phyloP scores from a whole-genome alignment of 768 basidiomycete species.

The Gautieria morchelliformis region DNA sequence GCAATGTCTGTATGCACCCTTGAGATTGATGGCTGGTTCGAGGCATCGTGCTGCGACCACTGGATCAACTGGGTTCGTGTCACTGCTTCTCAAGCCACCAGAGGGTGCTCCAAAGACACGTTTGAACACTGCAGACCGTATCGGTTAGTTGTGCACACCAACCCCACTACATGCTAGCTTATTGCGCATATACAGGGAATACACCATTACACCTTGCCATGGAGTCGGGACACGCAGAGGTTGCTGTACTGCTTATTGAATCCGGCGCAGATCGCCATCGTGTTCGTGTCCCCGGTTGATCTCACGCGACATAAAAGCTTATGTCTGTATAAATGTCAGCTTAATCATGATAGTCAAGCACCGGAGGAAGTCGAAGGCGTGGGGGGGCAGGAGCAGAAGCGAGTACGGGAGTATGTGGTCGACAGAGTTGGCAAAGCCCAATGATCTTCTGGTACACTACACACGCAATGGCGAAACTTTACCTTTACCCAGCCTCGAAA shows the following conservation, averaged over 20 bases:
- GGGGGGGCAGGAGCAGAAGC: slow-evolving; percentile 80
- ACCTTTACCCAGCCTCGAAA: too few relatives aligned
- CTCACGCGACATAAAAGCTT: background rate
- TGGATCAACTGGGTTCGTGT: slow-evolving; percentile 84
- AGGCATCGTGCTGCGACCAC: slow-evolving; percentile 96
- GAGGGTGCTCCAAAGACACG: slow-evolving; percentile 65
- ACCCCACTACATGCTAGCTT: slow-evolving; percentile 6
- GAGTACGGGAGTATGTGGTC: slow-evolving; percentile 66
- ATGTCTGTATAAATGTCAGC: slow-evolving; percentile 29
- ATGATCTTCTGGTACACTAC: background rate
- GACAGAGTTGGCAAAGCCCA: slow-evolving; percentile 58
- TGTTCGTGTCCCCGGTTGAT: slow-evolving; percentile 36
- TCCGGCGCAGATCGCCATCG: slow-evolving; percentile 89
- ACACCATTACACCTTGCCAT: slow-evolving; percentile 95
- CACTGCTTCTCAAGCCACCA: slow-evolving; percentile 78
- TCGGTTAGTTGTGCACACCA: slow-evolving; percentile 36
- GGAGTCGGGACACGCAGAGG: slow-evolving; percentile 91
- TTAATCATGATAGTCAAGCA: slow-evolving; percentile 76
- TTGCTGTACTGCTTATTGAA: slow-evolving; percentile 84
- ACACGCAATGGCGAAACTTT: too few relatives aligned
- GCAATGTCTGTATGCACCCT: background rate
- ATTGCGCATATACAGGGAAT: slow-evolving; percentile 52
- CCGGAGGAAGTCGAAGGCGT: slow-evolving; percentile 88
- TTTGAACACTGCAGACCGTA: slow-evolving; percentile 76
- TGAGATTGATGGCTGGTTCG: slow-evolving; percentile 3